A percentile compares a stretch with the other conserved stretches of the same genome.
These are phyloP conservation scores for Russula griseocarnosa DNA, from an alignment of 768 basidiomycete genomes.

Conservation along the genomic window DNA sequence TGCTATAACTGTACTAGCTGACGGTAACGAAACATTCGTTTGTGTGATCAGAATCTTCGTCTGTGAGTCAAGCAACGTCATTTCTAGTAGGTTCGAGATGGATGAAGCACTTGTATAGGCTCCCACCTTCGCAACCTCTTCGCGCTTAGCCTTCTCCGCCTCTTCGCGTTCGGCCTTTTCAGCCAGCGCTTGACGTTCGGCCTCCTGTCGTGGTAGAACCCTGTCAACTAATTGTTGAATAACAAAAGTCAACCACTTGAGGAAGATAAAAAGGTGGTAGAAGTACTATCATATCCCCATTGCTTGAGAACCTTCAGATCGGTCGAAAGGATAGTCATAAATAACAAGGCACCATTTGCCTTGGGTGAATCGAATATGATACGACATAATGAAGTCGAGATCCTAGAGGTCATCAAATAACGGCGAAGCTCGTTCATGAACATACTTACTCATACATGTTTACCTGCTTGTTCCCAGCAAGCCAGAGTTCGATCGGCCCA, in stretches of 20 bases:
- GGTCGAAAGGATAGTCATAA: too few relatives aligned
- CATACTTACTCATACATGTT: too few relatives aligned
- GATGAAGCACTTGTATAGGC: background rate
- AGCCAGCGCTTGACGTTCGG: constrained; percentile 53
- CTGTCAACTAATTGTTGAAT: constrained; percentile 62
- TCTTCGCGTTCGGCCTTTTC: too few relatives aligned
- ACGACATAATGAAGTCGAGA: constrained; percentile 81
- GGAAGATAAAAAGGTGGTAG: background rate
- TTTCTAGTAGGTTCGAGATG: constrained; percentile 21
- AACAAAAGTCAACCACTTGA: constrained; percentile 30
- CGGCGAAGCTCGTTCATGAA: background rate
- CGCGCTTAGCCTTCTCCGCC: constrained; percentile 2
- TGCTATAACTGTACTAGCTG: background rate
- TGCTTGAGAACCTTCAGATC: too few relatives aligned
- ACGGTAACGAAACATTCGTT: constrained; percentile 24
- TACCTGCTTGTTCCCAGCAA: too few relatives aligned
- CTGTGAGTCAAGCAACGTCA: background rate
- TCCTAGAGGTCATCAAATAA: constrained; percentile 43
- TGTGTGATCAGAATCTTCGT: constrained; percentile 4
- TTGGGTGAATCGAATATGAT: too few relatives aligned
- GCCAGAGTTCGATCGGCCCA: constrained; percentile 29
- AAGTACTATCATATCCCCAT: constrained; percentile 78
- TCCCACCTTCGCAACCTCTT: constrained; percentile 31
- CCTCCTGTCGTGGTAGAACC: constrained; percentile 35
- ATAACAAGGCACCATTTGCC: too few relatives aligned